These are phyloP conservation scores for Cyphellophora europaea DNA, from an alignment of 2,329 filamentous ascomycete species.

Conservation along the genomic window DNA sequence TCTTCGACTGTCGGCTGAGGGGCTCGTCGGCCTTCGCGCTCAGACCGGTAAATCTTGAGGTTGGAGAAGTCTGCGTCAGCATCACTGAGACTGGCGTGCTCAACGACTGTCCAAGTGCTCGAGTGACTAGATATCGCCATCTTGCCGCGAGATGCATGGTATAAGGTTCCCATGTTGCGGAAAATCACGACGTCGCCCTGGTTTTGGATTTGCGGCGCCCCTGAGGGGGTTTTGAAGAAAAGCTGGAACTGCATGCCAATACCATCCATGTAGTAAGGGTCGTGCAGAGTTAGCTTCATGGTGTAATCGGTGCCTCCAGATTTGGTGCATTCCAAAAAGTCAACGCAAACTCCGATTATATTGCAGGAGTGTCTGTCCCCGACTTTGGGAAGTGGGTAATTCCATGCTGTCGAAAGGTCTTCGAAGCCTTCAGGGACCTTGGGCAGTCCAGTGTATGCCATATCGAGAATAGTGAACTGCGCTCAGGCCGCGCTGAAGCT, in stretches of 20 bases:
- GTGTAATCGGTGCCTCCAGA: conserved; percentile 52
- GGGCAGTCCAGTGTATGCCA: conserved; percentile 12
- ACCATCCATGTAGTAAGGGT: conserved; percentile 42
- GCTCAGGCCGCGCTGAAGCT: too few relatives aligned
- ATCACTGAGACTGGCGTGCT: conserved; percentile 6
- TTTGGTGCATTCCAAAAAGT: conserved; percentile 45
- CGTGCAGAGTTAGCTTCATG: conserved; percentile 51
- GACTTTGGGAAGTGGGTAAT: conserved; percentile 1
- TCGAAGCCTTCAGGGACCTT: conserved; percentile 33
- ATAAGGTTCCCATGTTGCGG: conserved; percentile 37
- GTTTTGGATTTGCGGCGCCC: conserved; percentile 35
- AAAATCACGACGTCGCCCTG: conserved; percentile 58
- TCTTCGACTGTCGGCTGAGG: conserved; percentile 5
- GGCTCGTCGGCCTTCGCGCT: background rate
- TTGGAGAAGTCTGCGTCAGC: conserved; percentile 4
- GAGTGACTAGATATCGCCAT: conserved; percentile 6
- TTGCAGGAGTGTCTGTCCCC: conserved; percentile 12
- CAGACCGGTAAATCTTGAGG: conserved; percentile 3
- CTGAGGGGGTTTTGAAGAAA: conserved; percentile 43
- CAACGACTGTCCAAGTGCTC: conserved; percentile 10
- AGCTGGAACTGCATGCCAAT: conserved; percentile 44
- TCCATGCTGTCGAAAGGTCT: conserved; percentile 10
- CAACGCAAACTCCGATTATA: conserved; percentile 63
- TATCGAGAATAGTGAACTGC: too few relatives aligned
- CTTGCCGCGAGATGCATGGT: conserved; percentile 4